These are phyloP conservation scores for Cardiospermum halicacabum DNA, from an alignment of 345 rosid genomes.

Conservation along the genomic window DNA sequence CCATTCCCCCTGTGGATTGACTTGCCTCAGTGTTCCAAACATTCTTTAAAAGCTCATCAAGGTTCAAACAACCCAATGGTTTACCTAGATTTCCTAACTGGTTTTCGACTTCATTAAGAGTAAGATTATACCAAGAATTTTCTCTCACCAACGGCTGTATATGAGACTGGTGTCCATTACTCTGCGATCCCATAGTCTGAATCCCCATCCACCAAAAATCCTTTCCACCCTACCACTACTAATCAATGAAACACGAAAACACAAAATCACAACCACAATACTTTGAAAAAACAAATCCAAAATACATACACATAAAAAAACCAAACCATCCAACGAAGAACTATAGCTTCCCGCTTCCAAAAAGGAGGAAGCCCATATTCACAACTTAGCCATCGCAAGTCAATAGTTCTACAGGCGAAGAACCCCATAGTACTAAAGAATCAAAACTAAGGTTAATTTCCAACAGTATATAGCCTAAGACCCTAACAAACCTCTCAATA, in stretches of 20 bases:
- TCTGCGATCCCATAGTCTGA: constrained; percentile 54
- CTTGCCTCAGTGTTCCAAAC: constrained; percentile 38
- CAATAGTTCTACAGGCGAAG: too few species aligned
- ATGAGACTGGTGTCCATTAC: constrained; percentile 38
- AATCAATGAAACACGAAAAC: not conserved
- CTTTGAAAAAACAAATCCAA: not conserved
- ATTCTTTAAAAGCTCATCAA: constrained; percentile 49
- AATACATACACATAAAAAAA: not conserved
- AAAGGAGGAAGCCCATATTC: too few species aligned
- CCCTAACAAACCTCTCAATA: too few species aligned
- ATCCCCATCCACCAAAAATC: constrained; percentile 53
- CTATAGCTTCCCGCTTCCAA: too few species aligned
- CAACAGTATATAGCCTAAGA: too few species aligned
- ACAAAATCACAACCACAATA: not conserved
- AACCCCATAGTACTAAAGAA: too few species aligned
- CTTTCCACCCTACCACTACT: not conserved
- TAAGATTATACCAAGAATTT: constrained; percentile 41
- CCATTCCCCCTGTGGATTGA: constrained; percentile 22
- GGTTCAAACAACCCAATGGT: constrained; percentile 53
- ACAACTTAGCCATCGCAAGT: too few species aligned
- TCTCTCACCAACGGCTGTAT: constrained; percentile 34
- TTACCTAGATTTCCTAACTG: constrained; percentile 41
- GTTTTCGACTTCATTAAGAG: constrained; percentile 43
- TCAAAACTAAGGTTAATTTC: too few species aligned
- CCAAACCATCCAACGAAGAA: too few species aligned